A percentile compares a stretch with the other conserved stretches of the same genome.
phyloP scores from a whole-genome alignment of 139 green algal species.

The Micromonas pusilla region DNA sequence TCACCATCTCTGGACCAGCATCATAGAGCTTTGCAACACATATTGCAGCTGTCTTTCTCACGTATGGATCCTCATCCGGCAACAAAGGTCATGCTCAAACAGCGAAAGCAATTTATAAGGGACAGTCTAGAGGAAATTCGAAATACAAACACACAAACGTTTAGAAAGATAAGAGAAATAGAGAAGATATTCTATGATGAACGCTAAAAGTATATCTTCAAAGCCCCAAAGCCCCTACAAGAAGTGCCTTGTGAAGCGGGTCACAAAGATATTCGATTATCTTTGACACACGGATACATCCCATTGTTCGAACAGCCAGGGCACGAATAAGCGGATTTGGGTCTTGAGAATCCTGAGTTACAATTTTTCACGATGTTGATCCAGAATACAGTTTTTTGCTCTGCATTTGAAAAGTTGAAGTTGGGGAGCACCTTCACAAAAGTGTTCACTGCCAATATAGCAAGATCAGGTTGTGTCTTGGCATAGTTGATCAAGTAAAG shows the following conservation, averaged over 20 bases:
- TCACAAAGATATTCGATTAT: slow-evolving; percentile 99
- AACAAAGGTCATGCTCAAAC: slow-evolving; percentile 64
- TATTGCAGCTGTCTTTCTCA: slow-evolving; percentile 95
- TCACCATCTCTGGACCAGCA: slow-evolving; percentile 91
- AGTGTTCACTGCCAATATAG: slow-evolving; percentile 99
- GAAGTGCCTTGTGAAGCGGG: slow-evolving; percentile 79
- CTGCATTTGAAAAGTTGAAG: not conserved
- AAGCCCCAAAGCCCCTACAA: too few relatives aligned
- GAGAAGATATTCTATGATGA: too few relatives aligned
- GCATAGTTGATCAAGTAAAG: slow-evolving; percentile 99
- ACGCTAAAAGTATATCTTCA: too few relatives aligned
- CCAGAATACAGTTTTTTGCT: not conserved
- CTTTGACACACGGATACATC: slow-evolving; percentile 97
- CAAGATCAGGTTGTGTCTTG: slow-evolving; percentile 95
- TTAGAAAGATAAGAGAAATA: too few relatives aligned
- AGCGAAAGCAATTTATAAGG: not conserved
- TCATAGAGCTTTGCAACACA: slow-evolving; percentile 98
- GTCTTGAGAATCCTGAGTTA: slow-evolving; percentile 86
- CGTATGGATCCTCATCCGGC: slow-evolving; percentile 95
- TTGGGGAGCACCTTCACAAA: slow-evolving; percentile 91
- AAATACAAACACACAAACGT: not conserved
- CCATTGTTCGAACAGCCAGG: slow-evolving; percentile 96
- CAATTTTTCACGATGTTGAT: not conserved
- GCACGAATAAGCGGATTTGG: slow-evolving; percentile 94
- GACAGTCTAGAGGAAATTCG: not conserved